A percentile compares a stretch with the other conserved stretches of the same genome.
Evolutionary conservation across 495 filamentous ascomycete species (phyloP).

Genomic region (Aspergillus ellipticus): DNA sequence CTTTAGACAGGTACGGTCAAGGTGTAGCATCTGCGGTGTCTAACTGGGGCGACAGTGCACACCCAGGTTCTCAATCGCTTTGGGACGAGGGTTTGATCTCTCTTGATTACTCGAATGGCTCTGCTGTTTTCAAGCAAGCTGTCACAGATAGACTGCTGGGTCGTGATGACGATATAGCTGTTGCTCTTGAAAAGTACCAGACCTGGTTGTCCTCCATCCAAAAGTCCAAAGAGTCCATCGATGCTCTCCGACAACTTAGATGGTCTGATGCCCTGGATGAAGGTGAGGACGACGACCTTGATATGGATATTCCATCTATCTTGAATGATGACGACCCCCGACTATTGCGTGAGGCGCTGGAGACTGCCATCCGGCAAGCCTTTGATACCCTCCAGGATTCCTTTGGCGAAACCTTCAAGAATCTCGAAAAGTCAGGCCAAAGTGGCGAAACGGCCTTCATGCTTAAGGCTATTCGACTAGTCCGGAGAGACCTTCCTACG

Average conservation of each 20-base stretch:
- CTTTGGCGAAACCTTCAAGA: constrained; percentile 45
- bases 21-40: constrained; percentile 44
- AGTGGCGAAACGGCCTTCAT: constrained; percentile 64
- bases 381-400: constrained; percentile 57
- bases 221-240: constrained; percentile 56
- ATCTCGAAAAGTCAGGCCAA: constrained; percentile 37
- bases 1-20: constrained; percentile 56
- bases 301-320: constrained; percentile 54
- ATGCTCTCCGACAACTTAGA: constrained; percentile 59
- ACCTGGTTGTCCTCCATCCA: constrained; percentile 65
- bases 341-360: constrained; percentile 57
- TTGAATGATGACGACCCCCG: constrained; percentile 72
- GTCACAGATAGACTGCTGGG: constrained; percentile 58
- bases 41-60: constrained; percentile 50
- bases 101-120: constrained; percentile 54
- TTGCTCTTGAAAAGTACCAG: constrained; percentile 56
- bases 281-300: constrained; percentile 68
- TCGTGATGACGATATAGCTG: constrained; percentile 59
- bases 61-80: constrained; percentile 44
- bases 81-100: constrained; percentile 58
- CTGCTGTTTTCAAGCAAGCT: constrained; percentile 47
- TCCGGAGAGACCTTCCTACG: constrained; percentile 61
- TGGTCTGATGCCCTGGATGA: constrained; percentile 78
- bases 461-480: constrained; percentile 70
- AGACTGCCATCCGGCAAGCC: constrained; percentile 51